These are phyloP conservation scores for Cephalotrichum gorgonifer DNA, from an alignment of 2,329 filamentous ascomycete species.

Conservation along the genomic window DNA sequence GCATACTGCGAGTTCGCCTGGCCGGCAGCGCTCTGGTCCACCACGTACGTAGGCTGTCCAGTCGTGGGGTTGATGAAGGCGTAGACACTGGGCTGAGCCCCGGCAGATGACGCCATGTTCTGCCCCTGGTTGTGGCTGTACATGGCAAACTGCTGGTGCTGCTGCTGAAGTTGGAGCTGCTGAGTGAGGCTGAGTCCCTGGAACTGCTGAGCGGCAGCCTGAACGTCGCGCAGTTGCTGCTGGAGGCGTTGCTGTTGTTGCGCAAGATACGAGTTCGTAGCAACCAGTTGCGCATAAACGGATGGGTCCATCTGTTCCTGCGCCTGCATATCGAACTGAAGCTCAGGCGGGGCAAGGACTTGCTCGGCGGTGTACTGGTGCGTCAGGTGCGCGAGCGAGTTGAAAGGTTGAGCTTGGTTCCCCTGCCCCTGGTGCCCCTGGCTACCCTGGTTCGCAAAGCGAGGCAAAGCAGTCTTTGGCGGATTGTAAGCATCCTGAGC, in stretches of 20 bases:
- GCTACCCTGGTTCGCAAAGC: slow-evolving; percentile 23
- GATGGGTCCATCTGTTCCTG: slow-evolving; percentile 74
- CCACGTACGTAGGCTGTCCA: slow-evolving; percentile 71
- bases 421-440: slow-evolving; percentile 15
- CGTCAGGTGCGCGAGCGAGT: slow-evolving; percentile 18
- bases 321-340: slow-evolving; percentile 60
- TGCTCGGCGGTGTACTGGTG: slow-evolving; percentile 73
- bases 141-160: slow-evolving; percentile 32
- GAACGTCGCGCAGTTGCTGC: slow-evolving; percentile 80
- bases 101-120: slow-evolving; percentile 28
- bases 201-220: slow-evolving; percentile 73
- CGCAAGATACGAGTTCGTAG: slow-evolving; percentile 83
- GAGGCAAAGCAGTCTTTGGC: slow-evolving; percentile 49
- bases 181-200: slow-evolving; percentile 62
- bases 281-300: slow-evolving; percentile 78
- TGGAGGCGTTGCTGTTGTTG: slow-evolving; percentile 93
- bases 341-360: slow-evolving; percentile 71
- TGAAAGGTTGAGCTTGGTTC: slow-evolving; percentile 15
- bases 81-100: slow-evolving; percentile 21
- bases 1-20: slow-evolving; percentile 29
- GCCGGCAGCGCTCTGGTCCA: slow-evolving; percentile 50
- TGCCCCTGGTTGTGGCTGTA: slow-evolving; percentile 8
- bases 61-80: slow-evolving; percentile 80
- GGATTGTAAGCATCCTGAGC: slow-evolving; percentile 32
- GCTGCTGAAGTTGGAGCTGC: slow-evolving; percentile 34